A percentile compares a stretch with the other conserved stretches of the same genome.
These are phyloP conservation scores for Zangia roseola DNA, from an alignment of 768 basidiomycete species.

Conservation along the genomic window DNA sequence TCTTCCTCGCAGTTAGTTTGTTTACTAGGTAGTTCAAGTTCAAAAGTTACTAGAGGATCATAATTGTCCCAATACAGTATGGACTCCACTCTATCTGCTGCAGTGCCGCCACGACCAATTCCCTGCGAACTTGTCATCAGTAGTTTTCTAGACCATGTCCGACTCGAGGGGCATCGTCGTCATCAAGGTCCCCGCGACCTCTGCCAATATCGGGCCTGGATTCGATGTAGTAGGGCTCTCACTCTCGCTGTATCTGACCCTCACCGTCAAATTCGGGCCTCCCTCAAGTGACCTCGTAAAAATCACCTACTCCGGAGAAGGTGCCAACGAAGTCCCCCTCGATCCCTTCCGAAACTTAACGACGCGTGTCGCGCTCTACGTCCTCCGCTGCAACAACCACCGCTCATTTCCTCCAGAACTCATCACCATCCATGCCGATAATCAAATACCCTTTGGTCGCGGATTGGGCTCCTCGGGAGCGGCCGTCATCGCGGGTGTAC, in stretches of 20 bases:
- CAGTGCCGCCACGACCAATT: too few species aligned
- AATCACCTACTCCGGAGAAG: constrained; percentile 84
- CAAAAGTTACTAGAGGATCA: too few species aligned
- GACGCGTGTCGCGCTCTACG: constrained; percentile 96
- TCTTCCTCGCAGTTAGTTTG: too few species aligned
- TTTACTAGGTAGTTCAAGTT: too few species aligned
- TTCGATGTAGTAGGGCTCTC: constrained; percentile 99
- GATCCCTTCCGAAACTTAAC: constrained; percentile 96
- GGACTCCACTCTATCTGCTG: too few species aligned
- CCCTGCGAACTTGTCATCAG: too few species aligned
- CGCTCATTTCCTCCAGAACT: constrained; percentile 74
- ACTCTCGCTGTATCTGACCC: constrained; percentile 78
- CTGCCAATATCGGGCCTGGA: constrained; percentile 97
- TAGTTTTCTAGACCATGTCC: constrained; percentile 22
- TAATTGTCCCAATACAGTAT: too few species aligned
- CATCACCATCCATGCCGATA: constrained; percentile 67
- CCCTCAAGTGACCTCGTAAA: constrained; percentile 49
- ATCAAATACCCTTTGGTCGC: constrained; percentile 97
- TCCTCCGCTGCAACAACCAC: constrained; percentile 86
- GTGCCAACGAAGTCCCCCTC: constrained; percentile 87
- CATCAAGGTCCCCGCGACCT: constrained; percentile 93
- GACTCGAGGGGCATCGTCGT: constrained; percentile 40
- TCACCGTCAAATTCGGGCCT: constrained; percentile 54
- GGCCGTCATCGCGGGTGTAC: constrained; percentile 96
- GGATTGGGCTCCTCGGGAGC: constrained; percentile 98